Conservation (phyloP, 192 early-diverging fungal genomes). For the Rhizophlyctis rosea region DNA sequence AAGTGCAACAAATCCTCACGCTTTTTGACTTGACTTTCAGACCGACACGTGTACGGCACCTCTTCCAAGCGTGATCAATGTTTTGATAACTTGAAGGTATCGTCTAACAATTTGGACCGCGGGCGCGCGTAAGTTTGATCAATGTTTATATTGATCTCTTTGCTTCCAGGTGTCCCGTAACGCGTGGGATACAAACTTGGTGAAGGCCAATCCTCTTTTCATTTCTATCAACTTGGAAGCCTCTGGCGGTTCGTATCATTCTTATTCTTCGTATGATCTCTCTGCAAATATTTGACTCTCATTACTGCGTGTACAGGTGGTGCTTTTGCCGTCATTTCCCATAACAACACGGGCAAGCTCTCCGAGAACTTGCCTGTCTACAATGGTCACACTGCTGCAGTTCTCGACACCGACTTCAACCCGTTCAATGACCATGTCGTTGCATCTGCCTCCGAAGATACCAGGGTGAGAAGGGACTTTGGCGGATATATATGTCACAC, state of each 20-base stretch:
- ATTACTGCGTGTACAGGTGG: slow-evolving; percentile 60
- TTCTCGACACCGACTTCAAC: slow-evolving; percentile 96
- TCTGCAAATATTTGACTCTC: neutral
- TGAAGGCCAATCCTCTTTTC: slow-evolving; percentile 88
- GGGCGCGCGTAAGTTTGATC: neutral
- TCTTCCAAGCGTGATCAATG: slow-evolving; percentile 82
- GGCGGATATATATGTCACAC: too few relatives aligned
- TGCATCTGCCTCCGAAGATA: slow-evolving; percentile 63
- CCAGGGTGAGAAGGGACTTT: slow-evolving; percentile 28
- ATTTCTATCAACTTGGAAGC: slow-evolving; percentile 59
- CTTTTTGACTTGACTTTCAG: slow-evolving; percentile 17
- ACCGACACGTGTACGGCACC: slow-evolving; percentile 91
- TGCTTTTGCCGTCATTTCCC: slow-evolving; percentile 93
- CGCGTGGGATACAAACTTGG: slow-evolving; percentile 98
- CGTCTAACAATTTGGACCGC: slow-evolving; percentile 9
- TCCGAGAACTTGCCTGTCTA: slow-evolving; percentile 86
- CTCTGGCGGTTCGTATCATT: slow-evolving; percentile 38
- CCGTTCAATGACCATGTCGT: slow-evolving; percentile 97
- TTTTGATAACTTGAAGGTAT: slow-evolving; percentile 86
- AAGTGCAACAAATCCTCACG: neutral
- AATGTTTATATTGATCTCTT: slow-evolving; percentile 1
- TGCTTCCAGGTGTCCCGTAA: slow-evolving; percentile 77
- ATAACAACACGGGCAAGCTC: slow-evolving; percentile 79
- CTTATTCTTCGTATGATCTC: neutral
- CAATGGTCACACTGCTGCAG: slow-evolving; percentile 87